A percentile compares a stretch with the other conserved stretches of the same genome.
Evolutionary conservation across 1,284 basidiomycete species (phyloP).

Genomic region (Irpex sp.): DNA sequence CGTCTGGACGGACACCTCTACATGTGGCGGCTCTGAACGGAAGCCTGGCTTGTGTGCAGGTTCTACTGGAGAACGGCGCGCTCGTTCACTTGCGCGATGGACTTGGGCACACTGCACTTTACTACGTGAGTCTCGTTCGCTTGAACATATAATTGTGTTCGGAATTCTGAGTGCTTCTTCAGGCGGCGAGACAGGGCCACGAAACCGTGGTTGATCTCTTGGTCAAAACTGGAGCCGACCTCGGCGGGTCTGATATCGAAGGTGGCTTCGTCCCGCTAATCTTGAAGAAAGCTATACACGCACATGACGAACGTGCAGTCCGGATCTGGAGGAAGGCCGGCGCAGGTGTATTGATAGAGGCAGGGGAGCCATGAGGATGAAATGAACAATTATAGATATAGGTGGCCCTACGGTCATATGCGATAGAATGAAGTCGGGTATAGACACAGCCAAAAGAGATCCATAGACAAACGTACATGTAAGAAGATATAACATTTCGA

Average conservation of each 20-base stretch:
- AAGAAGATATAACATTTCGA: background rate
- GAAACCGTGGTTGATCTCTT: slow-evolving; percentile 60
- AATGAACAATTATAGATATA: slow-evolving; percentile 5
- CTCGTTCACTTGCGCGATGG: slow-evolving; percentile 82
- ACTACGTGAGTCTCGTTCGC: slow-evolving; percentile 77
- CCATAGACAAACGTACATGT: slow-evolving; percentile 1
- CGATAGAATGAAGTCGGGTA: background rate
- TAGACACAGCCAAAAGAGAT: background rate
- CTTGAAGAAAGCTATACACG: slow-evolving; percentile 40
- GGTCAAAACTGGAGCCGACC: slow-evolving; percentile 71
- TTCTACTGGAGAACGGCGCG: slow-evolving; percentile 75
- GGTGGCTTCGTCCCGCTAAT: slow-evolving; percentile 53
- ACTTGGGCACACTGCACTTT: slow-evolving; percentile 79
- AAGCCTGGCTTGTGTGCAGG: slow-evolving; percentile 46
- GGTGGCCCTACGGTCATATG: too few species aligned
- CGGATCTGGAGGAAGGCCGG: slow-evolving; percentile 52
- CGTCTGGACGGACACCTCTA: slow-evolving; percentile 72
- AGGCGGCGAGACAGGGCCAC: slow-evolving; percentile 69
- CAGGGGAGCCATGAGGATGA: slow-evolving; percentile 6
- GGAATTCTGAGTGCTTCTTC: too few species aligned
- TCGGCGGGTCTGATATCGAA: slow-evolving; percentile 65
- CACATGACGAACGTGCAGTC: slow-evolving; percentile 40
- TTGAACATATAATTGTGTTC: too few species aligned
- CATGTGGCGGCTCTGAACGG: slow-evolving; percentile 81
- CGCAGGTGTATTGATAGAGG: slow-evolving; percentile 15